phyloP scores from a whole-genome alignment of 2,329 filamentous ascomycete species.

The Monilinia polystroma region DNA sequence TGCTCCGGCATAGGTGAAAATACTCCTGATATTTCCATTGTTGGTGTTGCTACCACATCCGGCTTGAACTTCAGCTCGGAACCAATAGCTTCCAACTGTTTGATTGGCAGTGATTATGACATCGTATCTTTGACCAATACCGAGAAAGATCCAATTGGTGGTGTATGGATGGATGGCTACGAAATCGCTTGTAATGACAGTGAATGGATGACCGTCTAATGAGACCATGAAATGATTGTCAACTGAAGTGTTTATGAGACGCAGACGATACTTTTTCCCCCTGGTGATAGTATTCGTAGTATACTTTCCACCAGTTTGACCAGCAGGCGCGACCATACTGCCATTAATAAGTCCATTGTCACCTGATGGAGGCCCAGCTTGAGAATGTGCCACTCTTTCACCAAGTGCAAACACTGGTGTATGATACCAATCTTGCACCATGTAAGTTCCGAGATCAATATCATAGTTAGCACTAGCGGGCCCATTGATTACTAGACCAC shows the following conservation, averaged over 20 bases:
- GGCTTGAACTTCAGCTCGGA: conserved; percentile 39
- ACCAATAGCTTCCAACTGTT: conserved; percentile 53
- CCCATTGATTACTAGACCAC: conserved; percentile 36
- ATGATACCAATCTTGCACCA: conserved; percentile 27
- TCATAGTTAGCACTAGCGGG: conserved; percentile 38
- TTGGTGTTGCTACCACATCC: conserved; percentile 21
- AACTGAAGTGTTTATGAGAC: conserved; percentile 48
- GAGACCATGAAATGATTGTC: conserved; percentile 46
- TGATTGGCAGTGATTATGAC: conserved; percentile 47
- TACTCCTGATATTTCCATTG: conserved; percentile 22
- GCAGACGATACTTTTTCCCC: conserved; percentile 46
- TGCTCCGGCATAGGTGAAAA: conserved; percentile 25
- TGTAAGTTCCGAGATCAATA: conserved; percentile 27
- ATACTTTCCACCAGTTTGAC: conserved; percentile 25
- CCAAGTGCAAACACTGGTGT: conserved; percentile 45
- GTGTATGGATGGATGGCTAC: conserved; percentile 56
- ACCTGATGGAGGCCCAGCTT: conserved; percentile 27
- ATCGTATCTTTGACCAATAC: conserved; percentile 46
- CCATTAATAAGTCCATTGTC: conserved; percentile 51
- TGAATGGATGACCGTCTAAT: conserved; percentile 56
- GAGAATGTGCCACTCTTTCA: background rate
- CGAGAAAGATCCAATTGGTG: conserved; percentile 46
- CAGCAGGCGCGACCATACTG: conserved; percentile 34
- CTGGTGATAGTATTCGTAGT: conserved; percentile 19
- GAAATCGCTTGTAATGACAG: conserved; percentile 57